phyloP scores from a whole-genome alignment of 2,329 filamentous ascomycete species.

The Bipolaris oryzae region DNA sequence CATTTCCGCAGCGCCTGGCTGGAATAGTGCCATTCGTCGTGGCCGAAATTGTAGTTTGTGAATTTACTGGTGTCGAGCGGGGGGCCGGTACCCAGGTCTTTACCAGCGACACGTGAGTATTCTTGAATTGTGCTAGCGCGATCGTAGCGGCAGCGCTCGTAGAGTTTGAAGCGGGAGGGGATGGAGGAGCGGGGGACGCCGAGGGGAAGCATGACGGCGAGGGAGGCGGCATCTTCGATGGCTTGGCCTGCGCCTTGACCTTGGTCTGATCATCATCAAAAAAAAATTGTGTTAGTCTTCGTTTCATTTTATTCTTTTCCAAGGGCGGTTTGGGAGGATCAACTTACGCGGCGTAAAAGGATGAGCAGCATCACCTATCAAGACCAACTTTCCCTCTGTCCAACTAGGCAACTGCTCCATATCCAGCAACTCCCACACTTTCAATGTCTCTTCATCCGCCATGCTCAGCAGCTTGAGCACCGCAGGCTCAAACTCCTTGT shows the following conservation, averaged over 20 bases:
- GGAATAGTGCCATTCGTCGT: slow-evolving; percentile 65
- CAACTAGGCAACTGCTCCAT: slow-evolving; percentile 65
- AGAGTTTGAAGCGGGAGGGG: slow-evolving; percentile 62
- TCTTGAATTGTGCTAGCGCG: slow-evolving; percentile 65
- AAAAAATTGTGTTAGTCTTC: slow-evolving; percentile 3
- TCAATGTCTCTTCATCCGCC: slow-evolving; percentile 47
- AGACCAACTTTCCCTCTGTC: slow-evolving; percentile 59
- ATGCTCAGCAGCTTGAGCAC: slow-evolving; percentile 48
- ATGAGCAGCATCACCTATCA: slow-evolving; percentile 72
- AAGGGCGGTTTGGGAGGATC: neutral
- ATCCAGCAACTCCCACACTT: slow-evolving; percentile 55
- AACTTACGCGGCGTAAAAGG: slow-evolving; percentile 66
- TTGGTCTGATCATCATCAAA: slow-evolving; percentile 49
- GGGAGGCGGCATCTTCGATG: slow-evolving; percentile 69
- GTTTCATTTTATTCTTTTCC: neutral
- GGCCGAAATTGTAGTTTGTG: slow-evolving; percentile 61
- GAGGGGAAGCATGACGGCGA: slow-evolving; percentile 61
- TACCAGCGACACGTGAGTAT: slow-evolving; percentile 60
- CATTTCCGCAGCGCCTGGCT: slow-evolving; percentile 58
- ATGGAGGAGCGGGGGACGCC: slow-evolving; percentile 57
- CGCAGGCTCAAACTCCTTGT: slow-evolving; percentile 45
- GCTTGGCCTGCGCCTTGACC: slow-evolving; percentile 68
- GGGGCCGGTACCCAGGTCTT: slow-evolving; percentile 51
- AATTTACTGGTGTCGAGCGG: slow-evolving; percentile 47
- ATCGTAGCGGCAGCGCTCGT: slow-evolving; percentile 63